Base-by-base conservation (phyloP, 208 protist species). In the Trypanosomatidae sp. region DNA sequence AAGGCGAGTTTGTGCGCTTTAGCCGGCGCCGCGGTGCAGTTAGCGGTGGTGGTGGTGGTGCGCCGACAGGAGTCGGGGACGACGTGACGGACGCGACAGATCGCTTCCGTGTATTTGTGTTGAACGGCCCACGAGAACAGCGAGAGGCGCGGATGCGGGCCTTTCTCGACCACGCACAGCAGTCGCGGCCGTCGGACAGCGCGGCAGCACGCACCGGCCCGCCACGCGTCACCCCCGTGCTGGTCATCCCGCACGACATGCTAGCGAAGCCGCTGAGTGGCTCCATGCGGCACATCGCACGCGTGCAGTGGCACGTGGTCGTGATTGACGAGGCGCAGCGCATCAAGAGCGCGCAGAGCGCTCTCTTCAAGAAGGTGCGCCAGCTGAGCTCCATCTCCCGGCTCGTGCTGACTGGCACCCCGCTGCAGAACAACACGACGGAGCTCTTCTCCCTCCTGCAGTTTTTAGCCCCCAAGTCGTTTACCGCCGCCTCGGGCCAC, bases 251-350 rank as follows among this genome's bases (percentile, higher is more conserved):
- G 4, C 85, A 87, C 56, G 85, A 90, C 39, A 69, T 87, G 49
- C 77, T 90, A 15, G 71, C 73, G 36, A 79, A 75, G 41, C 69
- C 71, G 56, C 56, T 68, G 17, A 69, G 60, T 17, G 73, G 68
- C n/a, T n/a, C 74, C 17, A 71, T 76, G 62, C 74, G 84, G n/a
- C 71, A 73, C n/a, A 80, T 87, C 36, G 25, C 67, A 1, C 76
- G 71, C 7, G 79, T 98, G 17, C 68, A 50, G 15, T 99, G 85
- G 83, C 74, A 90, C 28, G 84, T 92, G 46, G 66, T 98, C 0
- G 85, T 98, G 0, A 87, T 99, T 7, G 98, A 99, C 76, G 98
- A 99, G 74, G 96, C 91, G 3, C 98, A 99, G 78, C 85, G 96
- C 49, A 84, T 99, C 41, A 95, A 96, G 53, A 91, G 85, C 72